These are phyloP conservation scores for Rhizopogon sp. DNA, from an alignment of 768 basidiomycete species.

Conservation along the genomic window DNA sequence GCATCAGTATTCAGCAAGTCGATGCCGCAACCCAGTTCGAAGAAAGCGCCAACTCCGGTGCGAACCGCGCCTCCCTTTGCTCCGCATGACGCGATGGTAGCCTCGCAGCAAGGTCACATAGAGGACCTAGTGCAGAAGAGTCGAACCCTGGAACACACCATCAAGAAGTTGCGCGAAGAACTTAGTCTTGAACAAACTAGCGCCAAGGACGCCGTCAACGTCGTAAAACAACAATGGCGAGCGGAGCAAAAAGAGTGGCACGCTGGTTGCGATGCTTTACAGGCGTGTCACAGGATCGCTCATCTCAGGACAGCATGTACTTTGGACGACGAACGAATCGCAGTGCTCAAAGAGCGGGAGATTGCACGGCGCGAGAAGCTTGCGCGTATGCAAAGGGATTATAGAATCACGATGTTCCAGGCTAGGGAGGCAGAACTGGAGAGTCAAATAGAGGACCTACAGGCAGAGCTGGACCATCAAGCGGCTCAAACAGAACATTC, in stretches of 20 bases:
- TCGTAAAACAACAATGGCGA: conserved; percentile 37
- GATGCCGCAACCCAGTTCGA: neutral
- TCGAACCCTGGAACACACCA: conserved; percentile 57
- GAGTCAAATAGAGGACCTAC: conserved; percentile 43
- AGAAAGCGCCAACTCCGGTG: conserved; percentile 5
- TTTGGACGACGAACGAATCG: conserved; percentile 48
- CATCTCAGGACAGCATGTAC: conserved; percentile 51
- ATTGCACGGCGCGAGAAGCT: conserved; percentile 52
- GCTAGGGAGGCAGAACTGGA: conserved; percentile 58
- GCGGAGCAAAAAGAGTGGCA: conserved; percentile 55
- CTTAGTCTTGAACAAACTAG: conserved; percentile 38
- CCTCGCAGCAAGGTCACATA: conserved; percentile 63
- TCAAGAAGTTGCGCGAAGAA: conserved; percentile 49
- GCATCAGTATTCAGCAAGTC: neutral
- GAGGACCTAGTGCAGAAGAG: conserved; percentile 69
- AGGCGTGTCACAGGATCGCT: conserved; percentile 60
- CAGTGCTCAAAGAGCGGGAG: conserved; percentile 51
- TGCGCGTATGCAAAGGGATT: conserved; percentile 58
- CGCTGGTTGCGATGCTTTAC: conserved; percentile 56
- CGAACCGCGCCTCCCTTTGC: conserved; percentile 11
- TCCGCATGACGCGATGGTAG: conserved; percentile 45
- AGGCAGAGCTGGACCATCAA: conserved; percentile 36
- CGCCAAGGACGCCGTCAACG: conserved; percentile 26
- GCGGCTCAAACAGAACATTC: conserved; percentile 10
- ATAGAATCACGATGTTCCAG: conserved; percentile 64